A percentile compares a stretch with the other conserved stretches of the same genome.
Evolutionary conservation across 352 stramenopile species (phyloP).

Genomic region (Pythium plurisporium): DNA sequence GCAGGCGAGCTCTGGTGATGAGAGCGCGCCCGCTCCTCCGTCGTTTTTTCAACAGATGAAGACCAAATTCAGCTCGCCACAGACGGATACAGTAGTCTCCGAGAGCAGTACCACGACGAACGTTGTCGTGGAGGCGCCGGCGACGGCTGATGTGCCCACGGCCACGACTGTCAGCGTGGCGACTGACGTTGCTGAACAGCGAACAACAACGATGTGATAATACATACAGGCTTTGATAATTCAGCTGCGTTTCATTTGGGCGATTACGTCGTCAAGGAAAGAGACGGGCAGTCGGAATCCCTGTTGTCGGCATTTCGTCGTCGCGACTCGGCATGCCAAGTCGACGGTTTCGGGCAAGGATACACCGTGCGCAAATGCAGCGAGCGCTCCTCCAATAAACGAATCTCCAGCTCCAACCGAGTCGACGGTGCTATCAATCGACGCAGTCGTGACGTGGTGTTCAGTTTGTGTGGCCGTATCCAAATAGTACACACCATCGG

Average conservation of each 20-base stretch:
- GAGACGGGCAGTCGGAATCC: slow-evolving; percentile 31
- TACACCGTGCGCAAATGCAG: slow-evolving; percentile 30
- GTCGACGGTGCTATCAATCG: slow-evolving; percentile 42
- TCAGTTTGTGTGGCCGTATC: slow-evolving; percentile 12
- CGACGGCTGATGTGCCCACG: neutral
- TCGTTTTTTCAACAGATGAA: slow-evolving; percentile 14
- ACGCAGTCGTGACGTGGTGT: slow-evolving; percentile 34
- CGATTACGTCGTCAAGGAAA: slow-evolving; percentile 15
- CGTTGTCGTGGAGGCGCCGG: neutral
- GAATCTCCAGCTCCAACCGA: slow-evolving; percentile 71
- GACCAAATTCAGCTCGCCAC: neutral
- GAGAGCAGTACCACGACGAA: neutral
- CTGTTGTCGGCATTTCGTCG: slow-evolving; percentile 51
- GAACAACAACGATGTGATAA: neutral
- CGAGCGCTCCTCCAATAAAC: slow-evolving; percentile 64
- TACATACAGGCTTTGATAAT: neutral
- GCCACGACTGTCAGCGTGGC: neutral
- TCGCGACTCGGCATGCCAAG: slow-evolving; percentile 48
- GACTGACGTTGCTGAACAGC: too few species aligned
- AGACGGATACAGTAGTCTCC: slow-evolving; percentile 12
- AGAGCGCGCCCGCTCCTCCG: neutral
- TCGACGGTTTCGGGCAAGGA: slow-evolving; percentile 32
- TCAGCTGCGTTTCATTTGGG: neutral
- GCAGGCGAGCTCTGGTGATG: neutral
- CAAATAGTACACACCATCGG: slow-evolving; percentile 54